A percentile compares a stretch with the other conserved stretches of the same genome.
phyloP scores from a whole-genome alignment of 164 flowering plant genomes.

The Vitis riparia region DNA sequence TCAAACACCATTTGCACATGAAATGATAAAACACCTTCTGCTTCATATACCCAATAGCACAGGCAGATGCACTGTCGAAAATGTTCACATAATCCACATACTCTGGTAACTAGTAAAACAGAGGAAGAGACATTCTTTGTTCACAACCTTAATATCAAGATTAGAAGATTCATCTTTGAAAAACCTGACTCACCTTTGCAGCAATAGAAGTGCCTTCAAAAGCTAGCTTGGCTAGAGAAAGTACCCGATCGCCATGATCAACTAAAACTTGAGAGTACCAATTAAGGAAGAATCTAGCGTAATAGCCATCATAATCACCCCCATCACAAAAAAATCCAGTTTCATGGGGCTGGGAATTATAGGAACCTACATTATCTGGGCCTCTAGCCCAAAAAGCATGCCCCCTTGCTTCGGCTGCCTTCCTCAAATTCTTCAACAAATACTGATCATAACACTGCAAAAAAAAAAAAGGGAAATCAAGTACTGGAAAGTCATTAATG shows the following conservation, averaged over 20 bases:
- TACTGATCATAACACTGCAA: conserved; percentile 88
- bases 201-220: conserved; percentile 80
- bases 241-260: conserved; percentile 81
- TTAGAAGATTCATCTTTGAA: background rate
- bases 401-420: conserved; percentile 85
- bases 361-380: conserved; percentile 91
- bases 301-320: conserved; percentile 89
- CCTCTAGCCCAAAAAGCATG: conserved; percentile 83
- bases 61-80: no score
- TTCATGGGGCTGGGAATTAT: conserved; percentile 81
- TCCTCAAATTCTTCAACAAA: conserved; percentile 66
- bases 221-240: conserved; percentile 78
- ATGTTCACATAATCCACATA: no score
- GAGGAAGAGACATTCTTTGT: background rate
- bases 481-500: background rate
- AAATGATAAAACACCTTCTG: no score
- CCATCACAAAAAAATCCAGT: conserved; percentile 93
- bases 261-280: conserved; percentile 84
- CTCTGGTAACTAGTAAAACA: background rate
- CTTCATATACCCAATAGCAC: no score
- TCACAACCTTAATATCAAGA: background rate
- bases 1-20: no score
- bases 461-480: background rate
- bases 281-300: conserved; percentile 85
- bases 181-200: conserved; percentile 59